phyloP scores from a whole-genome alignment of 2,329 filamentous ascomycete genomes.

The Phaeoacremonium minimum region DNA sequence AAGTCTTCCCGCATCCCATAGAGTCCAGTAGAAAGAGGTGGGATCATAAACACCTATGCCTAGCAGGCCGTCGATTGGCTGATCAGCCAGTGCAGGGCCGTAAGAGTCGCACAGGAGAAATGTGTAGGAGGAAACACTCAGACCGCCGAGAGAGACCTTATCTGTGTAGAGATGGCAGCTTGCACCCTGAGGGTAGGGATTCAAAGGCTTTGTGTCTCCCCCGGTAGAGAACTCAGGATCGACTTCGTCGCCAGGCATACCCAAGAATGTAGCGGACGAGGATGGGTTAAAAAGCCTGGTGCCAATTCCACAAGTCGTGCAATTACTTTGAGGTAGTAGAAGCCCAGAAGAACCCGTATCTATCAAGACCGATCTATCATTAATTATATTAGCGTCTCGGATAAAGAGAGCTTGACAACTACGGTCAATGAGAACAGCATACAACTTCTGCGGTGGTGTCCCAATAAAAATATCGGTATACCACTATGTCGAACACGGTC shows the following conservation, averaged over 20 bases:
- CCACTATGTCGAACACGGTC: no score
- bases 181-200: neutral
- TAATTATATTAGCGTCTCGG: no score
- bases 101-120: slow-evolving; percentile 8
- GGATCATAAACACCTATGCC: slow-evolving; percentile 5
- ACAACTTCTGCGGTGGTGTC: no score
- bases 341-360: no score
- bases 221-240: slow-evolving; percentile 3
- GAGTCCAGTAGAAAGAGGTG: slow-evolving; percentile 18
- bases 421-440: no score
- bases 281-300: slow-evolving; percentile 5
- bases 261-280: slow-evolving; percentile 6
- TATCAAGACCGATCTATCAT: no score
- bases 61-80: slow-evolving; percentile 9
- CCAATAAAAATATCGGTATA: no score
- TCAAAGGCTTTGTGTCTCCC: slow-evolving; percentile 7
- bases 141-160: slow-evolving; percentile 3
- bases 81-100: slow-evolving; percentile 1
- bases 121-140: neutral
- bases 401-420: no score
- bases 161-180: slow-evolving; percentile 4
- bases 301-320: no score
- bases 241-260: neutral
- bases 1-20: slow-evolving; percentile 16
- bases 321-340: no score